Evolutionary conservation across 768 basidiomycete genomes (phyloP), one percentile per base, ranked within the genome.

Genomic region (Mycena floridula): DNA sequence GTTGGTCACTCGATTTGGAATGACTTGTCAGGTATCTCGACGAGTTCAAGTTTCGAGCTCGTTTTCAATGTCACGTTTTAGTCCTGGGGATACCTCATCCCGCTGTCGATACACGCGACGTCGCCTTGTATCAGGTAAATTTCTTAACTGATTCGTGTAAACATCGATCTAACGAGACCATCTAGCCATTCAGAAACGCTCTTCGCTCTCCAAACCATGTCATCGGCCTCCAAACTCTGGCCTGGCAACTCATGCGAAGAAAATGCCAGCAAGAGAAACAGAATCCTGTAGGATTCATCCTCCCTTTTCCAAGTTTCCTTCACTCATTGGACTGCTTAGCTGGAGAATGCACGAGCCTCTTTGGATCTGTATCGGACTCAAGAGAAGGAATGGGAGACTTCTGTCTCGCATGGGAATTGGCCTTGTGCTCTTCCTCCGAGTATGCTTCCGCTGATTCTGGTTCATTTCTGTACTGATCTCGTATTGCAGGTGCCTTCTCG

Each of bases 21-120:
- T 50, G 88, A 90, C 56, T 73, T 89, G 24, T 84, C 85, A 40
- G 86, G 87, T 85, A 60, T 42, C 5, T 30, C 36, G 37, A 27
- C 28, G 44, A 32, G 18, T 12, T 46, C 18, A 11, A 21, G 25
- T 15, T 42, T 28, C 40, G 50, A 39, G 26, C 22, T 35, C 24
- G 22, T 3, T 22, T 22, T 40, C 21, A 43, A 36, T 25, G 28
- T 39, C 45, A 43, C 53, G 26, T 30, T 51, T 28, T 49, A 87
- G 87, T 90, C 15, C 73, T 90, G 42, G 88, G 87, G 15, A 81
- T 89, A 48, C 84, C 86, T 13, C 87, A 89, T 62, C 76, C 82
- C 25, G 86, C 87, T 13, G 81, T 84, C 7, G 69, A 72, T 40
- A 90, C 89, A 11, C 77, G 89, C 41, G 89, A 91, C 57, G 85